These are phyloP conservation scores for Hyparrhenia diplandra DNA, from an alignment of 176 grass and related monocot species.

Conservation along the genomic window DNA sequence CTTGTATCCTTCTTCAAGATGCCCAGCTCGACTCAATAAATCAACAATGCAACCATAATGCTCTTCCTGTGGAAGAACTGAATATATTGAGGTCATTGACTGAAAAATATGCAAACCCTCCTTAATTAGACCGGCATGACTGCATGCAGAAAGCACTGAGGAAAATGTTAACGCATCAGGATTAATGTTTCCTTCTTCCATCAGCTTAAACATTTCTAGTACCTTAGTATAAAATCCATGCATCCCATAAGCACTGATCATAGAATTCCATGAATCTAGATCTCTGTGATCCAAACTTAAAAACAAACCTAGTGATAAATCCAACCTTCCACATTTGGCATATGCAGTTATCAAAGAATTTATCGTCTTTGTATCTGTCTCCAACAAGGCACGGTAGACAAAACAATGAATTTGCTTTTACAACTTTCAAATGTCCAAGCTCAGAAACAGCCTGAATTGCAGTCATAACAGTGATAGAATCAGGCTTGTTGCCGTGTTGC, in stretches of 20 bases:
- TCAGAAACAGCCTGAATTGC: slow-evolving; percentile 47
- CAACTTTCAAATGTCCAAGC: slow-evolving; percentile 47
- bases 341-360: slow-evolving; percentile 65
- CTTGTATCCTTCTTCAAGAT: slow-evolving; percentile 48
- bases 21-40: slow-evolving; percentile 54
- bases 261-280: slow-evolving; percentile 55
- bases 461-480: slow-evolving; percentile 36
- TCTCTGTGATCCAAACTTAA: slow-evolving; percentile 27
- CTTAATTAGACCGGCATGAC: slow-evolving; percentile 59
- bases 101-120: slow-evolving; percentile 50
- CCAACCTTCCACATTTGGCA: slow-evolving; percentile 55
- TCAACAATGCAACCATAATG: slow-evolving; percentile 66
- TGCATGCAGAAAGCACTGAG: slow-evolving; percentile 63
- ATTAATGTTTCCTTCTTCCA: slow-evolving; percentile 49
- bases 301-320: slow-evolving; percentile 47
- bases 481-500: slow-evolving; percentile 36
- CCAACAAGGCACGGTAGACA: slow-evolving; percentile 33
- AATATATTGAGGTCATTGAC: slow-evolving; percentile 48
- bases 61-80: slow-evolving; percentile 52
- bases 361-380: slow-evolving; percentile 33
- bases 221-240: slow-evolving; percentile 52
- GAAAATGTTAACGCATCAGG: slow-evolving; percentile 61
- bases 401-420: slow-evolving; percentile 58
- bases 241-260: slow-evolving; percentile 65
- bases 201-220: slow-evolving; percentile 48